Percentiles rank a stretch among this genome's conserved stretches.
These are phyloP conservation scores for Sporisorium scitamineum DNA, from an alignment of 1,284 basidiomycete species.

Conservation along the genomic window DNA sequence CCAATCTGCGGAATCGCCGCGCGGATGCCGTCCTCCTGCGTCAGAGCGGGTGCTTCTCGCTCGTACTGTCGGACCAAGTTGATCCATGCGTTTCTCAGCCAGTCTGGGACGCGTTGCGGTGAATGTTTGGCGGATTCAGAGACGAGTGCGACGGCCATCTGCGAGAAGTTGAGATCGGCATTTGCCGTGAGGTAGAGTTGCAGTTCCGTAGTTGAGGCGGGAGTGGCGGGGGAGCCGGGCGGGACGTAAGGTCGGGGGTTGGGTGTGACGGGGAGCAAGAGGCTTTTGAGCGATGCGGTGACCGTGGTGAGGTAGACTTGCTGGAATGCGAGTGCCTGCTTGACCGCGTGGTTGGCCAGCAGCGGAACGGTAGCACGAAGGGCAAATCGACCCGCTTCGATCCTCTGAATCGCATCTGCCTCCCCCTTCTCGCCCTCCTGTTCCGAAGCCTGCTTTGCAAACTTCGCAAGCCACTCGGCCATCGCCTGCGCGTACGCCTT, in stretches of 20 bases:
- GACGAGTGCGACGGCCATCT: slow-evolving; percentile 61
- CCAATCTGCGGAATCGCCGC: slow-evolving; percentile 44
- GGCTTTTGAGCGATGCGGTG: slow-evolving; percentile 41
- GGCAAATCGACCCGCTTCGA: slow-evolving; percentile 58
- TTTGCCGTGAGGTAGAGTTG: slow-evolving; percentile 63
- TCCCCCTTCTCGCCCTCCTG: slow-evolving; percentile 37
- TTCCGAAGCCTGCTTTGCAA: slow-evolving; percentile 33
- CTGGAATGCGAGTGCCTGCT: slow-evolving; percentile 45
- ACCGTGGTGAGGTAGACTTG: slow-evolving; percentile 45
- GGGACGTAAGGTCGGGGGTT: slow-evolving; percentile 65
- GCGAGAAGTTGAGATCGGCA: slow-evolving; percentile 64
- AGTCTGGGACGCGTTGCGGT: slow-evolving; percentile 28
- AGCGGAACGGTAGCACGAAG: slow-evolving; percentile 54
- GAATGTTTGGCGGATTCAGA: slow-evolving; percentile 35
- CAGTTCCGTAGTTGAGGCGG: slow-evolving; percentile 1
- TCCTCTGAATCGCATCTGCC: slow-evolving; percentile 43
- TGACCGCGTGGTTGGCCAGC: slow-evolving; percentile 35
- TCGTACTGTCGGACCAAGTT: slow-evolving; percentile 51
- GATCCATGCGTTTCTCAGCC: slow-evolving; percentile 47
- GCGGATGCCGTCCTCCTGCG: slow-evolving; percentile 40
- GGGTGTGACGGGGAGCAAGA: slow-evolving; percentile 64
- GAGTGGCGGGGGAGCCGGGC: slow-evolving; percentile 34
- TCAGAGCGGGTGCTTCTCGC: slow-evolving; percentile 44
- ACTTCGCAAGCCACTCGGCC: slow-evolving; percentile 56
- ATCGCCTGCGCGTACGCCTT: slow-evolving; percentile 54